A percentile compares a stretch with the other conserved stretches of the same genome.
phyloP scores from a whole-genome alignment of 805 yeast species.

The Saccharomyces mikatae region DNA sequence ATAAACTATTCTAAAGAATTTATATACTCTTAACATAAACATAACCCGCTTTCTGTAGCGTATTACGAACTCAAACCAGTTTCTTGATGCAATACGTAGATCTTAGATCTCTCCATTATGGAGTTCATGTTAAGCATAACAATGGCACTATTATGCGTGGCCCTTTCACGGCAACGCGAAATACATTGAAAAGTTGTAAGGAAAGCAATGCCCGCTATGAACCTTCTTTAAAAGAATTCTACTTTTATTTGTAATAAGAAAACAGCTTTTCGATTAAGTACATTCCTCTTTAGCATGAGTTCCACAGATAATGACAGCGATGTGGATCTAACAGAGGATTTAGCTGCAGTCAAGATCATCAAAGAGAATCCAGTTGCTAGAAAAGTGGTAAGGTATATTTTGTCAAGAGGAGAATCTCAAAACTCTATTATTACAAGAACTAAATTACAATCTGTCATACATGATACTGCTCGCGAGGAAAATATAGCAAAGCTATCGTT shows the following conservation, averaged over 20 bases:
- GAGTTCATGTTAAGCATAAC: neutral
- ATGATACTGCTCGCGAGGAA: slow-evolving; percentile 16
- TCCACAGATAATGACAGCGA: neutral
- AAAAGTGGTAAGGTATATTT: slow-evolving; percentile 18
- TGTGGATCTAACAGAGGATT: neutral
- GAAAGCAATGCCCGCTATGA: neutral
- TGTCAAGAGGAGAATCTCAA: slow-evolving; percentile 20
- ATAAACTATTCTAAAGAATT: neutral
- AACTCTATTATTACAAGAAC: slow-evolving; percentile 17
- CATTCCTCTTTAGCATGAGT: neutral
- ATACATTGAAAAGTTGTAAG: neutral
- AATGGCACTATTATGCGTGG: neutral
- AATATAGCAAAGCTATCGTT: slow-evolving; percentile 12
- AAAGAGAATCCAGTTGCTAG: slow-evolving; percentile 9
- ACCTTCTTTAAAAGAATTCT: neutral
- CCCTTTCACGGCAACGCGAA: neutral
- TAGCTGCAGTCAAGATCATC: neutral
- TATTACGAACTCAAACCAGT: no score
- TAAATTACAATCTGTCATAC: slow-evolving; percentile 13
- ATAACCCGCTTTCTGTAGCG: neutral
- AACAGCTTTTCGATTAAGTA: neutral
- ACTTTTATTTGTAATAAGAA: no score
- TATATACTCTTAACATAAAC: no score
- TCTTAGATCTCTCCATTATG: neutral
- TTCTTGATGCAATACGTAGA: neutral